Conservation (phyloP, 2,329 filamentous ascomycete genomes). For the Beauveria varroae region DNA sequence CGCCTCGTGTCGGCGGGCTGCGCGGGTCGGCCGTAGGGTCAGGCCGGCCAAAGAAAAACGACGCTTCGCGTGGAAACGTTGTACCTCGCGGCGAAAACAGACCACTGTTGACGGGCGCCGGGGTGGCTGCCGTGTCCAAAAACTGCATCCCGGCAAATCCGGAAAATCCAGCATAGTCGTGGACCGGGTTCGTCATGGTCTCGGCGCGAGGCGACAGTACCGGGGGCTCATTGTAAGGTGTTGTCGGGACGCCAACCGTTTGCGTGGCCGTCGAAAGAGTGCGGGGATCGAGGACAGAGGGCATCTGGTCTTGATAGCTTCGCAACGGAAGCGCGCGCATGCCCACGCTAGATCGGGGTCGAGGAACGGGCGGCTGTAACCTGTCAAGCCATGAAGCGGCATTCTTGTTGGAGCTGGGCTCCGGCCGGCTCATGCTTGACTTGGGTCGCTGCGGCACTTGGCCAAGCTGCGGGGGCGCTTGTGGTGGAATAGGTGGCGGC, state of each 20-base stretch:
- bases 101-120: conserved; percentile 30
- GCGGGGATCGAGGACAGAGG: background rate
- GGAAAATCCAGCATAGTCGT: conserved; percentile 23
- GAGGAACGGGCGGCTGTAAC: background rate
- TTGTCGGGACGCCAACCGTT: background rate
- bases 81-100: conserved; percentile 46
- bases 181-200: conserved; percentile 63
- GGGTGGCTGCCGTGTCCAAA: conserved; percentile 44
- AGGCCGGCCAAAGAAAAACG: conserved; percentile 44
- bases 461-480: conserved; percentile 10
- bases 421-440: conserved; percentile 21
- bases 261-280: background rate
- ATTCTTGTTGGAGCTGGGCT: background rate
- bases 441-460: conserved; percentile 28
- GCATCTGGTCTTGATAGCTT: conserved; percentile 6
- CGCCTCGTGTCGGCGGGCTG: conserved; percentile 67
- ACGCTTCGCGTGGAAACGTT: conserved; percentile 47
- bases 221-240: conserved; percentile 39
- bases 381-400: background rate
- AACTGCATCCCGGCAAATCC: conserved; percentile 39
- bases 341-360: conserved; percentile 9
- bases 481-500: conserved; percentile 15
- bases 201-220: conserved; percentile 65
- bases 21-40: conserved; percentile 55
- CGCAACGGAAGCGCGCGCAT: conserved; percentile 7